Evolutionary conservation across 1,284 basidiomycete species (phyloP), one percentile per base, ranked within the genome.

Genomic region (Meripilus lineatus): DNA sequence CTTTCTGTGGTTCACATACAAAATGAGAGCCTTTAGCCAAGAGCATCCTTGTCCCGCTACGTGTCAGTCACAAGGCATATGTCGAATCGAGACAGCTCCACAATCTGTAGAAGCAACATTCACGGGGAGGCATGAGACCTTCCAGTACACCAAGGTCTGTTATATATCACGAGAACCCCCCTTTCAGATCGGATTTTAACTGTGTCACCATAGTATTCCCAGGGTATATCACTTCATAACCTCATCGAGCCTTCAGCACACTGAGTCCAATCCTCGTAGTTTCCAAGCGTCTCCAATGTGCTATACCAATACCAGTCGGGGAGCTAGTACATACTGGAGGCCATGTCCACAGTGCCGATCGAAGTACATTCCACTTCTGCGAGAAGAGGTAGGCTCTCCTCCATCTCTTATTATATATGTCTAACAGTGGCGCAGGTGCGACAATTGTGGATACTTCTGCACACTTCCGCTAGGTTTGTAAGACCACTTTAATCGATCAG

Each of bases 101-200:
- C 69, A 75, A 44, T 75, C 78, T 0, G 69, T 82, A 24, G 71
- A 79, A 49, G 73, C 73, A 1, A 79, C 75, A 0, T 82, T 81
- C 48, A 64, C 62, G 1, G 74, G 74, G 1, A 56, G 51, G 34
- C 64, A 75, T 22, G 68, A 72, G 40, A 66, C 63, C 0, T 77
- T 74, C 42, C 66, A 72, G 44, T 77, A 72, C 26, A 75, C 72
- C 0, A 76, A 73, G 61, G 72, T 71, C 44, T 20, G 58, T 45
- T 10, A 8, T 5, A 36, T 3, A 35, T 15, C 1, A 36, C 45
- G 34, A 11, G n/a, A n/a, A n/a, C n/a, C n/a, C n/a, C n/a, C n/a
- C n/a, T n/a, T n/a, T n/a, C n/a, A n/a, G n/a, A n/a, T n/a, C n/a
- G n/a, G n/a, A n/a, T n/a, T n/a, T n/a, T n/a, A n/a, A n/a, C n/a